Conservation (phyloP, 2,329 filamentous ascomycete species). For the Myrmaecium sp. region DNA sequence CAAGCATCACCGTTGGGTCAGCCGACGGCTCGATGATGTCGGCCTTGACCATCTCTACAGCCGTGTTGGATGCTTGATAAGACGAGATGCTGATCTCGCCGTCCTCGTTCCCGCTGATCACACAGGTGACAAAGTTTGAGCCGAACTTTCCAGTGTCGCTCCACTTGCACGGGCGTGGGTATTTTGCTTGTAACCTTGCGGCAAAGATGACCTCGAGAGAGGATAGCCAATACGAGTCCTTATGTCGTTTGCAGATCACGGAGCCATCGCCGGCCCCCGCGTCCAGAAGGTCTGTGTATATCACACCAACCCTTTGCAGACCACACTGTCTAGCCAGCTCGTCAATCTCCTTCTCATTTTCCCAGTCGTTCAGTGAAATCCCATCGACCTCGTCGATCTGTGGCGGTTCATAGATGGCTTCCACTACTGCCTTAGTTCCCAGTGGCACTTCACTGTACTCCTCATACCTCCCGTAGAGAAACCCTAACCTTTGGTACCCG, state of each 20-base stretch:
- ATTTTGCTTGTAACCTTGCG: conserved; percentile 68
- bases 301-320: conserved; percentile 74
- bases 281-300: conserved; percentile 85
- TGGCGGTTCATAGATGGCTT: conserved; percentile 92
- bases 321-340: conserved; percentile 69
- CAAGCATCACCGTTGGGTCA: conserved; percentile 84
- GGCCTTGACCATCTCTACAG: conserved; percentile 90
- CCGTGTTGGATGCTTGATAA: conserved; percentile 89
- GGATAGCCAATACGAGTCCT: conserved; percentile 85
- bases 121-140: conserved; percentile 92
- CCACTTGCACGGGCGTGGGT: conserved; percentile 89
- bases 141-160: conserved; percentile 88
- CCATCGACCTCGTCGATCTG: conserved; percentile 82
- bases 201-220: conserved; percentile 86
- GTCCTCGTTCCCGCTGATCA: conserved; percentile 81
- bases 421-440: conserved; percentile 86
- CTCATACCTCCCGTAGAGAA: conserved; percentile 76
- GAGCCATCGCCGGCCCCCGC: conserved; percentile 65
- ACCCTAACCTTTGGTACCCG: conserved; percentile 70
- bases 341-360: conserved; percentile 67
- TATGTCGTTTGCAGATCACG: conserved; percentile 87
- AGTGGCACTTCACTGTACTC: conserved; percentile 88
- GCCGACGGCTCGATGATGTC: conserved; percentile 92
- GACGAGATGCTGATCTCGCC: conserved; percentile 78
- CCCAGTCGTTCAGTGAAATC: conserved; percentile 69